Base-by-base conservation (phyloP, 345 rosid genomes). In the Diplotaxis tenuifolia region DNA sequence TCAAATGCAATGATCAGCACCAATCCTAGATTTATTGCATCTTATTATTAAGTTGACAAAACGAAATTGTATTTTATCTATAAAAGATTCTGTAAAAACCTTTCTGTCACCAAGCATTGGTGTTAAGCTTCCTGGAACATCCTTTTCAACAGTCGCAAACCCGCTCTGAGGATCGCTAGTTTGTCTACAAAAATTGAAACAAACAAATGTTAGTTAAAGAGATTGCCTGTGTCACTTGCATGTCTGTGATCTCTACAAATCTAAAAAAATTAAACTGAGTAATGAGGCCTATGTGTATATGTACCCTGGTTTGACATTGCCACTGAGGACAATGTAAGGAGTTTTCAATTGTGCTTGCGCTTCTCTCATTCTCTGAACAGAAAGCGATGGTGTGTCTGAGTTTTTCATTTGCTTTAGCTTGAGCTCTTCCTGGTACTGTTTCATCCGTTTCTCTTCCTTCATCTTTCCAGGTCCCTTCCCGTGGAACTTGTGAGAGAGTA, bases 391-490 rank as follows among this genome's bases (percentile, higher is more conserved):
- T 5, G 98, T 96, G 81, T 96, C 99, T 28, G 98, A 85, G 81
- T 88, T 96, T 78, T 96, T 96, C 99, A 96, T 92, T 83, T 90
- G 92, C 90, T 96, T 92, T 75, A 92, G 79, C 82, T 92, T 96
- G 84, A 87, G 80, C 70, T 96, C 99, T 80, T 96, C 97, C 20
- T 82, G 85, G 76, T 78, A 92, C 82, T 92, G 99, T 83, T 87
- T 95, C 91, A 85, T 84, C 70, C 92, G 84, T 77, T 95, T 95
- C 78, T 95, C 99, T 85, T 86, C 98, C 88, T 96, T 92, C 97
- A 83, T 89, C 79, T 96, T 96, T 18, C 99, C 99, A 40, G 98
- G 99, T 12, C 96, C 99, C 77, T 96, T 96, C 15, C 98, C 98
- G 50, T 96, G 99, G 78, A 96, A 96, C 68, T 83, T 92, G 80